Evolutionary conservation across 371 early-diverging fungal species (phyloP), one percentile per base, ranked within the genome.

Genomic region (Rhizopus stolonifer): DNA sequence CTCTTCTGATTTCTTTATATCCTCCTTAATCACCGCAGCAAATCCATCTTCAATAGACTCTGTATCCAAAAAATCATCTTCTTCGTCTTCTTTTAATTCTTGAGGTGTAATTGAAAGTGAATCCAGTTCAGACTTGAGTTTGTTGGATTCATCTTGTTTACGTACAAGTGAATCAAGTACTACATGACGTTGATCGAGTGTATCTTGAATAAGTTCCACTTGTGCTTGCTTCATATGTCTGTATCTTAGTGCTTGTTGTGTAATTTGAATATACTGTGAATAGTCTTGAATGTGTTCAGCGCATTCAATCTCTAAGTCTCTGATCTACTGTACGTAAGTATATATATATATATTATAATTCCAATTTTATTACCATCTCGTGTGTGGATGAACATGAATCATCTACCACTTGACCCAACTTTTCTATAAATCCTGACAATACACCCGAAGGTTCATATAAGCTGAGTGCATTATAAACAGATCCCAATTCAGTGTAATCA

Each of bases 231-330:
- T 87, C 50, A 84, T 67, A 54, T 87, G 85, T 17, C 95, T 74
- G 69, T 89, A 88, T 22, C 81, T 76, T 10, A 97, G 77, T 11
- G 90, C 86, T 50, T 83, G 75, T 52, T 88, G 91, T 46, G 92
- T 86, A 15, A 85, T 80, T 13, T 68, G 65, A 25, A 90, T 74
- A 57, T 88, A 91, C 74, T 91, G 91, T 19, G 81, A 75, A 58
- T 97, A 95, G 64, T 93, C 93, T 50, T 88, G 89, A 54, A 95
- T 64, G 5, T 88, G 88, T 53, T 93, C 93, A 13, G 84, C 67
- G 40, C 92, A 83, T 24, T 81, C 80, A 8, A 81, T 67, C 46
- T 94, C 94, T 52, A 94, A 56, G 6, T 70, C 40, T 40, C 68
- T 67, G 29, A 75, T 70, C 80, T 81, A 61, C 36, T 5, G 9